Base-by-base conservation (phyloP, 192 early-diverging fungal genomes). In the Backusella circina region DNA sequence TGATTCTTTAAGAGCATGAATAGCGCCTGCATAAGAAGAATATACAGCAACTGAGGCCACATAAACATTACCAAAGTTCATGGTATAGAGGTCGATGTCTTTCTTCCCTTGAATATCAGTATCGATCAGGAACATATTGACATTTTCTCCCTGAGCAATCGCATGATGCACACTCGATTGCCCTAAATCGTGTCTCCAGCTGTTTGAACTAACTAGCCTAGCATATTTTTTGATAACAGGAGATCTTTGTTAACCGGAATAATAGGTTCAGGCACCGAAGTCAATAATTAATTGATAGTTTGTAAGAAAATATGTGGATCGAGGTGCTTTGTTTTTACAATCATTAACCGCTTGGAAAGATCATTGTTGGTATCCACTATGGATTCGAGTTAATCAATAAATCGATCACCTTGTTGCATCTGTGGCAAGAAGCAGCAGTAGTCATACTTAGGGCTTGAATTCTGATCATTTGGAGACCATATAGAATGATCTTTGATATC, bases 1-100 rank as follows among this genome's bases (percentile, higher is more conserved):
- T n/a, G n/a, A n/a, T n/a, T n/a, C n/a, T n/a, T n/a, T n/a, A n/a
- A n/a, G n/a, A n/a, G n/a, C n/a, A n/a, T n/a, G n/a, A n/a, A n/a
- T n/a, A n/a, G n/a, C n/a, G n/a, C n/a, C n/a, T n/a, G n/a, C n/a
- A n/a, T n/a, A n/a, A n/a, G n/a, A n/a, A n/a, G n/a, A n/a, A n/a
- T n/a, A n/a, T n/a, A n/a, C n/a, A n/a, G n/a, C n/a, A n/a, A 96
- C 93, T 1, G 95, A 95, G 23, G 97, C 96, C 13, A 97, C 95
- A 80, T 94, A 98, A 7, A 89, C 91, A 3, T 87, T 84, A 41
- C 93, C 94, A 85, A 97, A 96, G 82, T 91, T 93, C 94, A 98
- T 96, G 50, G 95, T 95, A 77, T 95, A 96, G 35, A 98, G 86
- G 70, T 95, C 97, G 76, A 97, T 87, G 80, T 98, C 96, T 86